Conservation (phyloP, 1,139 yeast species). For the Sugiyamaella grinbergsii region DNA sequence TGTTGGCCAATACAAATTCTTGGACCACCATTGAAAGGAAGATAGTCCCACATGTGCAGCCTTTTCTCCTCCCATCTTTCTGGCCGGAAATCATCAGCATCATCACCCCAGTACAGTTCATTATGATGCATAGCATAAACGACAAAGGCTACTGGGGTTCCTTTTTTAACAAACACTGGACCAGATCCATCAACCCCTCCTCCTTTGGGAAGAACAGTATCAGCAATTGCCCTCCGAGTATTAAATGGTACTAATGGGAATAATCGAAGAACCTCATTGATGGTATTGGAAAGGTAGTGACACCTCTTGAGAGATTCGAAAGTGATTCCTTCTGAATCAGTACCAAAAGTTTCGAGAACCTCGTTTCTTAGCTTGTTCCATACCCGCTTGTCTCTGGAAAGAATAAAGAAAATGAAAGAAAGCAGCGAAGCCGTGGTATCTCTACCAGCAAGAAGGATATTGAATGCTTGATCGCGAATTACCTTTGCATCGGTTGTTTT, state of each 20-base stretch:
- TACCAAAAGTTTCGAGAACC: constrained; percentile 40
- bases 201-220: constrained; percentile 55
- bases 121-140: constrained; percentile 53
- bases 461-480: constrained; percentile 56
- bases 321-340: constrained; percentile 34
- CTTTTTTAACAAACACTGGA: constrained; percentile 53
- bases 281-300: constrained; percentile 50
- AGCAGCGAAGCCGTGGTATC: constrained; percentile 61
- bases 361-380: constrained; percentile 48
- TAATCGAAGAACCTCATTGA: constrained; percentile 56
- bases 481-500: constrained; percentile 53
- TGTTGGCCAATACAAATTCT: constrained; percentile 63
- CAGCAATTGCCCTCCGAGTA: constrained; percentile 50
- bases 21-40: constrained; percentile 65
- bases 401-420: constrained; percentile 51
- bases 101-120: constrained; percentile 51
- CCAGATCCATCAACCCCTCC: constrained; percentile 51
- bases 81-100: constrained; percentile 52
- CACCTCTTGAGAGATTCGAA: constrained; percentile 56
- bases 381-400: constrained; percentile 50
- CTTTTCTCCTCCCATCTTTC: constrained; percentile 50
- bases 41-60: constrained; percentile 49
- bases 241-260: constrained; percentile 61
- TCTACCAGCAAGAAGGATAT: constrained; percentile 57
- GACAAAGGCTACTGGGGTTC: constrained; percentile 50